Evolutionary conservation across 2,329 filamentous ascomycete genomes (phyloP).

Genomic region (Talaromyces verruculosus): DNA sequence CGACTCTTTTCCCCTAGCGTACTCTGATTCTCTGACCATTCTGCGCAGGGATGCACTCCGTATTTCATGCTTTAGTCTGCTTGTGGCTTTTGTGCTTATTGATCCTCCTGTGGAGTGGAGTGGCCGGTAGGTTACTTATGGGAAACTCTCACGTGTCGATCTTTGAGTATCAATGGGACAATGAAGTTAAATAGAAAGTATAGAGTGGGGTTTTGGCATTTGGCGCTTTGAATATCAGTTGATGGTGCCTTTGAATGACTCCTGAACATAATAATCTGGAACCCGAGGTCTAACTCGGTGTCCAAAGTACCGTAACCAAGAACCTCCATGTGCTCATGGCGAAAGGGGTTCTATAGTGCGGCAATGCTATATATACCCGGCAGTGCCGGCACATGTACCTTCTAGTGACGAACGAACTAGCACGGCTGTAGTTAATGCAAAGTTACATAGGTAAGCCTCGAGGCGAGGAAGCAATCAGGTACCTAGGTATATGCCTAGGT

Average conservation of each 20-base stretch:
- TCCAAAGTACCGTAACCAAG: too few relatives aligned
- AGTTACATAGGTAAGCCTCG: too few relatives aligned
- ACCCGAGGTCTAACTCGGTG: too few relatives aligned
- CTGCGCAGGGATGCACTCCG: neutral
- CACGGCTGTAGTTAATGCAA: too few relatives aligned
- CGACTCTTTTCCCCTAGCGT: constrained; percentile 5
- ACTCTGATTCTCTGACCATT: neutral
- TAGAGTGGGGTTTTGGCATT: neutral
- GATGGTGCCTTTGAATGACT: neutral
- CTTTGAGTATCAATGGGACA: neutral
- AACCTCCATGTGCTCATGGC: neutral
- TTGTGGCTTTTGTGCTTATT: neutral
- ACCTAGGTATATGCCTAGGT: too few relatives aligned
- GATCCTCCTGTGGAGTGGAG: constrained; percentile 6
- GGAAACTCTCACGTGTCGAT: neutral
- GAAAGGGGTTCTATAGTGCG: too few relatives aligned
- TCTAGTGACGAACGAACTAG: too few relatives aligned
- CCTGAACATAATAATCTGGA: too few relatives aligned
- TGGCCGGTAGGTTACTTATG: neutral
- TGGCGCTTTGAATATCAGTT: neutral
- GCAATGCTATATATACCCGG: too few relatives aligned
- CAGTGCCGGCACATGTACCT: too few relatives aligned
- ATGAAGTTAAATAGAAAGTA: neutral
- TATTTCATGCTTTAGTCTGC: neutral
- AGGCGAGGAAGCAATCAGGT: too few relatives aligned